phyloP scores from a whole-genome alignment of 352 stramenopile genomes.

The Phytophthora nicotianae region DNA sequence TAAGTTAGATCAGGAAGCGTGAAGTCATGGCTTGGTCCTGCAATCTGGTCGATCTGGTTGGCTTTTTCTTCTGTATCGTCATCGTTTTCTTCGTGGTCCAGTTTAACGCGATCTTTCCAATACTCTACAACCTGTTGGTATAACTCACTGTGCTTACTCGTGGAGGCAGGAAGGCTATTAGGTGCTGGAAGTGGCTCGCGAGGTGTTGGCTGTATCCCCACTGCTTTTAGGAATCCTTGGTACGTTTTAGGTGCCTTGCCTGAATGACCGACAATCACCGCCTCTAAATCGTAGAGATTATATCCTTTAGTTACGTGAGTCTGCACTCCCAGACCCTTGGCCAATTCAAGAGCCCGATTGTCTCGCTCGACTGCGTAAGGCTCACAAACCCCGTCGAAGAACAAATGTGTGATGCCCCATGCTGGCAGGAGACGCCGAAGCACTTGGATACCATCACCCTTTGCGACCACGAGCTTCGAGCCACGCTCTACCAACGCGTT shows the following conservation, averaged over 20 bases:
- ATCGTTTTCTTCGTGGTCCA: conserved; percentile 14
- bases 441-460: conserved; percentile 78
- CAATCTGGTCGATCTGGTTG: conserved; percentile 44
- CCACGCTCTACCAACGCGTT: conserved; percentile 66
- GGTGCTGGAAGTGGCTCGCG: conserved; percentile 47
- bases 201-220: conserved; percentile 54
- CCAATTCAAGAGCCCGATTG: conserved; percentile 54
- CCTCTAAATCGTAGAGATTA: conserved; percentile 74
- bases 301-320: conserved; percentile 70
- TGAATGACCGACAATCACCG: conserved; percentile 55
- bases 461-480: conserved; percentile 70
- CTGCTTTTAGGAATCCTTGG: conserved; percentile 60
- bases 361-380: conserved; percentile 89
- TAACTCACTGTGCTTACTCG: conserved; percentile 49
- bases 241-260: conserved; percentile 75
- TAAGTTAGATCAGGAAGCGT: conserved; percentile 62
- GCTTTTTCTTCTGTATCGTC: conserved; percentile 3
- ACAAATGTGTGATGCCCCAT: conserved; percentile 90
- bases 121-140: conserved; percentile 68
- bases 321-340: conserved; percentile 54
- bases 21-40: conserved; percentile 60
- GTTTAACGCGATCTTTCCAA: conserved; percentile 30
- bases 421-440: conserved; percentile 79
- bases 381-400: conserved; percentile 92
- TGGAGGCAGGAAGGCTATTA: conserved; percentile 42